A percentile compares a stretch with the other conserved stretches of the same genome.
Evolutionary conservation across 441 rosid genomes (phyloP).

Genomic region (Breynia disticha): DNA sequence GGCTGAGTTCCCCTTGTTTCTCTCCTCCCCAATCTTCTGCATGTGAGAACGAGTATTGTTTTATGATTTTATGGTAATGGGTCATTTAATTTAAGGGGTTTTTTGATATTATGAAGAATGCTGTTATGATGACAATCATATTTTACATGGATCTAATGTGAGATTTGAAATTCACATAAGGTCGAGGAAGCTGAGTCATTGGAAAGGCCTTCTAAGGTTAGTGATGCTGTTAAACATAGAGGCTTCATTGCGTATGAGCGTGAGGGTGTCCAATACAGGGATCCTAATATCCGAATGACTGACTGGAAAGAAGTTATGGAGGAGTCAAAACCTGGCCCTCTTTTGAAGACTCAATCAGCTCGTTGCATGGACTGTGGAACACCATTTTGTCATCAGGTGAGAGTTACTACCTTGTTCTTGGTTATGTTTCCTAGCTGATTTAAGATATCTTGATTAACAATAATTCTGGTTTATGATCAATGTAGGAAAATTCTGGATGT

Average conservation of each 20-base stretch:
- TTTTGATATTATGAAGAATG: no score
- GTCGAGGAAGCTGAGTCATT: conserved; percentile 27
- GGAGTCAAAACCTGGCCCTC: conserved; percentile 76
- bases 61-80: conserved; percentile 1
- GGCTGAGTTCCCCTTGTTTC: not conserved
- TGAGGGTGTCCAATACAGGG: conserved; percentile 86
- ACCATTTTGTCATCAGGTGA: conserved; percentile 99
- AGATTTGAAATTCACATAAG: conserved; percentile 23
- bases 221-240: conserved; percentile 65
- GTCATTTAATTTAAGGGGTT: no score
- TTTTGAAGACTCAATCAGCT: conserved; percentile 88
- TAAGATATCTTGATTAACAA: not conserved
- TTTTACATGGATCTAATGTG: conserved; percentile 6
- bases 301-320: conserved; percentile 98
- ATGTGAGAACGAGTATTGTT: no score
- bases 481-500: conserved; percentile 94
- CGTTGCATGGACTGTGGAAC: conserved; percentile 99
- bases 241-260: conserved; percentile 96
- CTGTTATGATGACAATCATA: not conserved
- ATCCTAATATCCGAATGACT: conserved; percentile 73
- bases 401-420: not conserved
- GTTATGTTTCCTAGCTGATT: not conserved
- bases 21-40: not conserved
- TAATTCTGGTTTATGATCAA: not conserved
- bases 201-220: conserved; percentile 60